phyloP scores from a whole-genome alignment of 768 basidiomycete species.

The Pleurotus citrinopileatus region DNA sequence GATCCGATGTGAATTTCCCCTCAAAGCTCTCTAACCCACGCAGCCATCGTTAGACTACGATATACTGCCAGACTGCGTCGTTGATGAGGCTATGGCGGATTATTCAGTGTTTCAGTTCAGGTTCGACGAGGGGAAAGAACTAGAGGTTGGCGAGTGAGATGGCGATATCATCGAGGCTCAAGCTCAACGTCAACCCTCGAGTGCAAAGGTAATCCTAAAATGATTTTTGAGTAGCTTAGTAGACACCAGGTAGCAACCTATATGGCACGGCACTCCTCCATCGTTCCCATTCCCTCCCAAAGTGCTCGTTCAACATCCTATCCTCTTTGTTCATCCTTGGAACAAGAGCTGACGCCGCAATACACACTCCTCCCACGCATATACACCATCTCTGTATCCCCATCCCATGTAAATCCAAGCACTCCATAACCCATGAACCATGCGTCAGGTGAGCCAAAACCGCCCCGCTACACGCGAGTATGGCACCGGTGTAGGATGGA shows the following conservation, averaged over 20 bases:
- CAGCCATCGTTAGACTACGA: too few relatives aligned
- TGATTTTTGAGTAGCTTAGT: too few relatives aligned
- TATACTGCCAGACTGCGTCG: too few relatives aligned
- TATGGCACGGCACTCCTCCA: slow-evolving; percentile 25
- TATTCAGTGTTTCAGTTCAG: too few relatives aligned
- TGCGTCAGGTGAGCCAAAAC: slow-evolving; percentile 27
- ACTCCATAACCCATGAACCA: slow-evolving; percentile 27
- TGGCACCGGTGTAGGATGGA: slow-evolving; percentile 30
- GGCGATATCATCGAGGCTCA: too few relatives aligned
- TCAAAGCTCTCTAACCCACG: too few relatives aligned
- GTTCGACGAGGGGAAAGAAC: too few relatives aligned
- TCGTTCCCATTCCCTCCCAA: slow-evolving; percentile 28
- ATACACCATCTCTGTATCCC: slow-evolving; percentile 6
- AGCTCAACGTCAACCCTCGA: too few relatives aligned
- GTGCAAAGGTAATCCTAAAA: too few relatives aligned
- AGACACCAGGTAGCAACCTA: slow-evolving; percentile 26
- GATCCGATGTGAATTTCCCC: too few relatives aligned
- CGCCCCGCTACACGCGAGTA: slow-evolving; percentile 25
- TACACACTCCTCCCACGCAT: slow-evolving; percentile 11
- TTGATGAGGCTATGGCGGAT: too few relatives aligned
- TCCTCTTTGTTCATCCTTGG: slow-evolving; percentile 25
- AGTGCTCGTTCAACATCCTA: slow-evolving; percentile 20
- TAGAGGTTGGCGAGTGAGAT: too few relatives aligned
- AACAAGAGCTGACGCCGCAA: slow-evolving; percentile 15
- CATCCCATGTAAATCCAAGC: slow-evolving; percentile 22